Conservation (phyloP, 2,329 filamentous ascomycete genomes). For the Epichloe baconii region DNA sequence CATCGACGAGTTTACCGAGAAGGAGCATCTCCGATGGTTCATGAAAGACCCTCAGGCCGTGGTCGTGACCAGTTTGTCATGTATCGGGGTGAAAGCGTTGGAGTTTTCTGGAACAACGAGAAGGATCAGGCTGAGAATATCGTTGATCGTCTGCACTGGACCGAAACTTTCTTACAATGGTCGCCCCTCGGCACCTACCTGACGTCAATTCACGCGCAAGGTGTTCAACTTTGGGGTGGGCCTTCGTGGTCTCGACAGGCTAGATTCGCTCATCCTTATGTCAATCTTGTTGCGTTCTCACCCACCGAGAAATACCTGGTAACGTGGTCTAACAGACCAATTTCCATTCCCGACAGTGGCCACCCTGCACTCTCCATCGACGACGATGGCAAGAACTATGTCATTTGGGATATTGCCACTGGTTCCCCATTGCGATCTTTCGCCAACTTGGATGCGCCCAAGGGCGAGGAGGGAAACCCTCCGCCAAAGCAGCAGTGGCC, state of each 20-base stretch:
- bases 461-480: slow-evolving; percentile 45
- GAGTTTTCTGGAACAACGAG: slow-evolving; percentile 97
- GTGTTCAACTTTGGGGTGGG: slow-evolving; percentile 95
- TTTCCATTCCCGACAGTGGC: slow-evolving; percentile 78
- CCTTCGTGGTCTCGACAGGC: slow-evolving; percentile 79
- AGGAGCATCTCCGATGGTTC: slow-evolving; percentile 92
- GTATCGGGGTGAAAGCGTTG: slow-evolving; percentile 83
- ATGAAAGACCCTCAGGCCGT: slow-evolving; percentile 64
- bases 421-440: slow-evolving; percentile 86
- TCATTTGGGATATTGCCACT: slow-evolving; percentile 94
- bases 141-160: slow-evolving; percentile 92
- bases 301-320: slow-evolving; percentile 85
- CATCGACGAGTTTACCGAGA: slow-evolving; percentile 75
- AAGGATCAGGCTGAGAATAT: slow-evolving; percentile 77
- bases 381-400: slow-evolving; percentile 98
- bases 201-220: slow-evolving; percentile 87
- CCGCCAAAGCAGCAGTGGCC: slow-evolving; percentile 90
- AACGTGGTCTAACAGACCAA: slow-evolving; percentile 92
- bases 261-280: slow-evolving; percentile 87
- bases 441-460: slow-evolving; percentile 70
- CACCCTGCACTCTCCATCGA: slow-evolving; percentile 76
- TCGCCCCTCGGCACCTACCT: slow-evolving; percentile 89
- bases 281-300: slow-evolving; percentile 94
- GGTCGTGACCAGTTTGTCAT: slow-evolving; percentile 93
- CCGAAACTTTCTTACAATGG: slow-evolving; percentile 96